Conservation (phyloP, 148 eudicot genomes). For the Arbutus unedo region DNA sequence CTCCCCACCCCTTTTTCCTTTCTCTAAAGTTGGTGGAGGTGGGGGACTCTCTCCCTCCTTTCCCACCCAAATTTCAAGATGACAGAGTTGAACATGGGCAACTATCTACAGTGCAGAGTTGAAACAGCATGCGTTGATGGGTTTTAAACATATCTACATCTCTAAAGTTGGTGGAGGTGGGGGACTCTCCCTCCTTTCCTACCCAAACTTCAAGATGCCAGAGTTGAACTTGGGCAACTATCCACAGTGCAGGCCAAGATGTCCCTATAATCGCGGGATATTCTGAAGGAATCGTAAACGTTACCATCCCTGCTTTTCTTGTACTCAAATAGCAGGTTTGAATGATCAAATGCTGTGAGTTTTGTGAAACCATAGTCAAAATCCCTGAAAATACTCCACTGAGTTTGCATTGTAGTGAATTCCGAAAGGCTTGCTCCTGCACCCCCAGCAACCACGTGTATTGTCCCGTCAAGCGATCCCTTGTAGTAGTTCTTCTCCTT, state of each 20-base stretch:
- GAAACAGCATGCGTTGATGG: too few species aligned
- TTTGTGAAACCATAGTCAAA: slow-evolving; percentile 77
- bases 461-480: slow-evolving; percentile 70
- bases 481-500: slow-evolving; percentile 56
- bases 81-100: slow-evolving; percentile 64
- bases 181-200: not conserved
- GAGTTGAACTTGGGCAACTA: slow-evolving; percentile 62
- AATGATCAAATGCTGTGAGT: slow-evolving; percentile 77
- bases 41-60: not conserved
- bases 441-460: slow-evolving; percentile 85
- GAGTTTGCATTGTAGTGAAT: slow-evolving; percentile 45
- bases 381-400: slow-evolving; percentile 79
- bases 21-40: too few species aligned
- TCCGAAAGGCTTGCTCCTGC: slow-evolving; percentile 69
- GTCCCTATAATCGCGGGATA: slow-evolving; percentile 75
- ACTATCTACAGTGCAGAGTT: slow-evolving; percentile 55
- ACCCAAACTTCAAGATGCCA: slow-evolving; percentile 35
- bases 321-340: slow-evolving; percentile 74
- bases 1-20: too few species aligned
- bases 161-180: too few species aligned
- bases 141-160: too few species aligned
- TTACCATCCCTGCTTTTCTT: slow-evolving; percentile 81
- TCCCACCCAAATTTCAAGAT: slow-evolving; percentile 23
- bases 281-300: slow-evolving; percentile 72
- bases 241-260: slow-evolving; percentile 77